Evolutionary conservation across 345 rosid genomes (phyloP).

Genomic region (Heritiera fomes): DNA sequence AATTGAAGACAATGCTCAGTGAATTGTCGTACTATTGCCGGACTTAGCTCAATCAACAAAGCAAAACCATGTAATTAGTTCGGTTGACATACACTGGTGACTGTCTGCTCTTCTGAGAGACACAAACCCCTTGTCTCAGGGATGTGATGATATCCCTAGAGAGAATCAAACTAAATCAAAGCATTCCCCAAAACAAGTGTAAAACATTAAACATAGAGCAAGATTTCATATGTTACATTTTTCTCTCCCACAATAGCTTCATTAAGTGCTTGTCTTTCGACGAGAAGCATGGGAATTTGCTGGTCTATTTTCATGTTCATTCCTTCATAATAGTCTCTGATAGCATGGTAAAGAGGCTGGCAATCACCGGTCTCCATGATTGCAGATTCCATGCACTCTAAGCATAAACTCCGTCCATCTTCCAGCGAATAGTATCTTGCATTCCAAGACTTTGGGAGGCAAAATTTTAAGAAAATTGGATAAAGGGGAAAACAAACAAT

Average conservation of each 20-base stretch:
- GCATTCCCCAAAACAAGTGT: conserved; percentile 1
- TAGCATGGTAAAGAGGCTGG: conserved; percentile 86
- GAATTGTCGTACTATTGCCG: background rate
- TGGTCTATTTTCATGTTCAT: conserved; percentile 89
- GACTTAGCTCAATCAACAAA: background rate
- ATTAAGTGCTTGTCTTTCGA: conserved; percentile 89
- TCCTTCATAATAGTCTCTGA: conserved; percentile 95
- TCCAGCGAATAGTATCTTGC: conserved; percentile 59
- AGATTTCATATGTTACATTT: conserved; percentile 42
- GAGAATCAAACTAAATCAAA: conserved; percentile 24
- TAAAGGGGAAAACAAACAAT: background rate
- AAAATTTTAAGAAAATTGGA: background rate
- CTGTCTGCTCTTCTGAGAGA: conserved; percentile 95
- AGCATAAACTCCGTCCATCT: conserved; percentile 82
- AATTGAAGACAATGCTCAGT: conserved; percentile 15
- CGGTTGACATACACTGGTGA: conserved; percentile 65
- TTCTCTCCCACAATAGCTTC: conserved; percentile 92
- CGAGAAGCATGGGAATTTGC: conserved; percentile 95
- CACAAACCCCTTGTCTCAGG: conserved; percentile 97
- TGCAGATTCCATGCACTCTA: conserved; percentile 96
- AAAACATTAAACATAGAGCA: background rate
- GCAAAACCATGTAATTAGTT: background rate
- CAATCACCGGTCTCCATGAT: conserved; percentile 95
- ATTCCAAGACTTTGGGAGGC: conserved; percentile 55
- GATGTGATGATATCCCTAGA: conserved; percentile 91